Conservation (phyloP, 257 asterid species). For the Primulina tabacum region DNA sequence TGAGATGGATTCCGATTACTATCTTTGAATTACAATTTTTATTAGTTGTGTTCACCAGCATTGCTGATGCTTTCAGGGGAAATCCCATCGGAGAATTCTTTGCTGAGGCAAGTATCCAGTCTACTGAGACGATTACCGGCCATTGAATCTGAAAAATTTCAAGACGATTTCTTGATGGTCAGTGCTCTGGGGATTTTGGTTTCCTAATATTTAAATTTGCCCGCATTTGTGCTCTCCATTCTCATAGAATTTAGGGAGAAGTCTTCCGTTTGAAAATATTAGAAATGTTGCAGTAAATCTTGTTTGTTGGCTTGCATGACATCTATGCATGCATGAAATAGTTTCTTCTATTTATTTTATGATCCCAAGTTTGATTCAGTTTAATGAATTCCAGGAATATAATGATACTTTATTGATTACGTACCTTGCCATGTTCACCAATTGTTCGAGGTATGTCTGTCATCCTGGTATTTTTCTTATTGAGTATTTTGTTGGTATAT, state of each 20-base stretch:
- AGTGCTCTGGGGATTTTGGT: constrained; percentile 28
- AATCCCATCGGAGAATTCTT: constrained; percentile 68
- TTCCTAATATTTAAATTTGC: constrained; percentile 1
- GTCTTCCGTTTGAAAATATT: constrained; percentile 8
- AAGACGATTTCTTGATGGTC: constrained; percentile 94
- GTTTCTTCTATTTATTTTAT: not conserved
- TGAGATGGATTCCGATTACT: constrained; percentile 12
- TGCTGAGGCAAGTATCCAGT: constrained; percentile 91
- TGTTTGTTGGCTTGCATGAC: constrained; percentile 3
- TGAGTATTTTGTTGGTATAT: constrained; percentile 3
- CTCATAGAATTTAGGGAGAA: not conserved
- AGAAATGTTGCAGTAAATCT: constrained; percentile 7
- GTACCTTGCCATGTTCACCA: constrained; percentile 94
- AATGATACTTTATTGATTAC: constrained; percentile 75
- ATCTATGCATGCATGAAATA: constrained; percentile 1
- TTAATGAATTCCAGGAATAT: constrained; percentile 60
- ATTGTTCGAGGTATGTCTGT: constrained; percentile 77
- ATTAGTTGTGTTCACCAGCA: constrained; percentile 22
- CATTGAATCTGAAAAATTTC: constrained; percentile 79
- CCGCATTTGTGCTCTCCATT: constrained; percentile 2
- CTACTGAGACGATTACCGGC: constrained; percentile 92
- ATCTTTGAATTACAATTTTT: constrained; percentile 12
- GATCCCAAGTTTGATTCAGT: constrained; percentile 6
- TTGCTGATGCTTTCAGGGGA: constrained; percentile 59
- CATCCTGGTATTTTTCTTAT: constrained; percentile 14